Evolutionary conservation across 306 rosid genomes (phyloP), one percentile per base, ranked within the genome.

Genomic region (Malus domestica): DNA sequence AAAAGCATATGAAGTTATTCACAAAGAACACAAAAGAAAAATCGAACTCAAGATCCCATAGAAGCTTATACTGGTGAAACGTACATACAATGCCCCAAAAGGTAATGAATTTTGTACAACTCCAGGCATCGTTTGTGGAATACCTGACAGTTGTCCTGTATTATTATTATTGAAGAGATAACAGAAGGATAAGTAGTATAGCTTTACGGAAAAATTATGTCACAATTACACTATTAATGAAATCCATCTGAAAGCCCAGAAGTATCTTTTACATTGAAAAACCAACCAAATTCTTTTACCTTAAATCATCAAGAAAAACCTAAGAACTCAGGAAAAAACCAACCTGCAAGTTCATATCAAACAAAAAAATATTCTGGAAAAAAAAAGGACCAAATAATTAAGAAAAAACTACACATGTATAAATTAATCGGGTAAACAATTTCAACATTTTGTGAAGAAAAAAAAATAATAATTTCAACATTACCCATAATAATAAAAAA

Each of bases 131-230:
- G 80, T 49, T 72, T 85, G 88, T 71, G 87, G 75, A 68, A 77
- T 46, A 74, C 90, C 89, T 49, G 73, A 76, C 71, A 84, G 78
- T 87, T 87, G 87, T 74, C 90, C 96, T 88, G 88, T 74, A 33
- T 33, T 33, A 33, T 33, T 33, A 33, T 33, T 33, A 33, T 33
- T 33, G 35, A 33, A 33, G 35, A 45, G 76, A 64, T 77, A 78
- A 71, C 51, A 82, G 70, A 80, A 76, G 54, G 78, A 81, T 65
- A 64, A 80, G 82, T 60, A 64, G 33, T 54, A 67, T 65, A 49
- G 76, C 46, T 62, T 62, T 76, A 46, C 46, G 45, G 29, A 30
- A 40, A 76, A 82, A 80, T 35, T 64, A 29, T 22, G 58, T 62
- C 27, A 52, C 64, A 77, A 63, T 62, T 67, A 38, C 78, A 57